A percentile compares a stretch with the other conserved stretches of the same genome.
Conservation (phyloP, 306 rosid genomes). For the Vigna trinervia region DNA sequence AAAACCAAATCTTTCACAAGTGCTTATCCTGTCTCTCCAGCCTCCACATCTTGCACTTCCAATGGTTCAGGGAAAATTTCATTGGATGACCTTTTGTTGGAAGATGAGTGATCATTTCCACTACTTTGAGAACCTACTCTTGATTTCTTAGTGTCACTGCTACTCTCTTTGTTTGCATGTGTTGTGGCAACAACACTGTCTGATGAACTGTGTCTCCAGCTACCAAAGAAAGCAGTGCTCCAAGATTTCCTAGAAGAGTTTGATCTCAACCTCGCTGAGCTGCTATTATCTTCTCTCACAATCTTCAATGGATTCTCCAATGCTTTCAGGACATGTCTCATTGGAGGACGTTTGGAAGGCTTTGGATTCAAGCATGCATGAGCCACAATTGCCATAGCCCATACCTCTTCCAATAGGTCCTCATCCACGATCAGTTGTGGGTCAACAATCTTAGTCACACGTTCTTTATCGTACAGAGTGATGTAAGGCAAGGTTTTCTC, state of each 20-base stretch:
- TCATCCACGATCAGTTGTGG: constrained; percentile 85
- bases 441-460: constrained; percentile 71
- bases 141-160: constrained; percentile 61
- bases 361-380: constrained; percentile 89
- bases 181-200: constrained; percentile 57
- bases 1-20: constrained; percentile 36
- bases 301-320: constrained; percentile 94
- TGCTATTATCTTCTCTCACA: constrained; percentile 79
- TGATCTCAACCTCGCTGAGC: constrained; percentile 79
- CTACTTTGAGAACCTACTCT: constrained; percentile 78
- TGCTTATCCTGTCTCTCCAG: constrained; percentile 58
- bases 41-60: constrained; percentile 64
- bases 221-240: constrained; percentile 81
- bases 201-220: constrained; percentile 93
- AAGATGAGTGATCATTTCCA: constrained; percentile 78
- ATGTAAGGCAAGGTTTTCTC: constrained; percentile 68
- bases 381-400: constrained; percentile 97
- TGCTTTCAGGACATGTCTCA: constrained; percentile 85
- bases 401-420: constrained; percentile 90
- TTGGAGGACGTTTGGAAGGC: constrained; percentile 86
- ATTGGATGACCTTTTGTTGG: constrained; percentile 75
- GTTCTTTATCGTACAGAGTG: constrained; percentile 73
- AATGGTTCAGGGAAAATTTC: constrained; percentile 94
- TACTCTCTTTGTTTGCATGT: constrained; percentile 55
- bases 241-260: constrained; percentile 88